Percentiles rank a stretch among this genome's conserved stretches.
Conservation (phyloP, 2,329 filamentous ascomycete genomes). For the Metarhizium brunneum region DNA sequence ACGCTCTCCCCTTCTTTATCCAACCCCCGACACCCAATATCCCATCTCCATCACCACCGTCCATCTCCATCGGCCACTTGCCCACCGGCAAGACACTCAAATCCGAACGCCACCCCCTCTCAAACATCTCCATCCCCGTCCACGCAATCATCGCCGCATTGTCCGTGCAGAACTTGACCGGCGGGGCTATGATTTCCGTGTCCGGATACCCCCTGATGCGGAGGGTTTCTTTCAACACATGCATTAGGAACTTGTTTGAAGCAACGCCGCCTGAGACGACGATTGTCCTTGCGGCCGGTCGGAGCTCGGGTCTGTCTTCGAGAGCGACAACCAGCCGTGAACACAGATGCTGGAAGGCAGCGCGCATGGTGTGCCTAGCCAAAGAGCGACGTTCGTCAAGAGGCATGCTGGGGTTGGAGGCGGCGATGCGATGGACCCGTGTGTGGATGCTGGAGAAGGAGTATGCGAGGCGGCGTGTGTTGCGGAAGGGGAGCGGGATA, state of each 20-base stretch:
- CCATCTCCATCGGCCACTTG: constrained; percentile 68
- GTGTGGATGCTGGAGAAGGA: constrained; percentile 64
- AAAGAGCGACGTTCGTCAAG: constrained; percentile 57
- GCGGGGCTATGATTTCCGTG: constrained; percentile 64
- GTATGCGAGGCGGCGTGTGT: constrained; percentile 50
- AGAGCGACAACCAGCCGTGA: constrained; percentile 65
- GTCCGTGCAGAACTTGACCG: constrained; percentile 72
- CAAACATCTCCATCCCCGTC: constrained; percentile 87
- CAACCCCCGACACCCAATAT: constrained; percentile 52
- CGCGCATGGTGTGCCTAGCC: constrained; percentile 64
- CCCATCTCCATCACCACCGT: constrained; percentile 37
- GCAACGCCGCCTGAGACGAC: constrained; percentile 89
- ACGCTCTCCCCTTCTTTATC: constrained; percentile 17
- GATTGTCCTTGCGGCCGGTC: constrained; percentile 40
- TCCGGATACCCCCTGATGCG: constrained; percentile 55
- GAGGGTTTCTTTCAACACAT: constrained; percentile 50
- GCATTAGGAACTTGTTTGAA: constrained; percentile 68
- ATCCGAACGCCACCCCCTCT: constrained; percentile 60
- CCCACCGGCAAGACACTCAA: constrained; percentile 50
- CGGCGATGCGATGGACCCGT: constrained; percentile 35
- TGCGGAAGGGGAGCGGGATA: constrained; percentile 57
- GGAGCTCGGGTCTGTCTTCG: constrained; percentile 19
- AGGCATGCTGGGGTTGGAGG: constrained; percentile 31
- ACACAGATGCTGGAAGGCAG: constrained; percentile 80
- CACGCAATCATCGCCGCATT: constrained; percentile 98